Base-by-base conservation (phyloP, 2,329 filamentous ascomycete genomes). In the Aspergillus persii region DNA sequence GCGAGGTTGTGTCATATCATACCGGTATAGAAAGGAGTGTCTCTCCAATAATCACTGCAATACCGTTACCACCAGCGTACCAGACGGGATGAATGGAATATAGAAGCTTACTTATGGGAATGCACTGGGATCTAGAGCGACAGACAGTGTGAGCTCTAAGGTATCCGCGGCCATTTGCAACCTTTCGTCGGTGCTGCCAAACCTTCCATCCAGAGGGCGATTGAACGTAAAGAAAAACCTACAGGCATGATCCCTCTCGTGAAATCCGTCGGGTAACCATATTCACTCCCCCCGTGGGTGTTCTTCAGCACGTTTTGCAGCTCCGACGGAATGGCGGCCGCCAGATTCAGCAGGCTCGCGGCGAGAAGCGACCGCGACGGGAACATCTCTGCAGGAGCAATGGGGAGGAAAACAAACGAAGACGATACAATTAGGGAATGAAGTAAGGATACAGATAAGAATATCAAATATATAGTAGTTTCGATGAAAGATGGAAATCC, bases 181-280 rank as follows among this genome's bases (percentile, higher is more conserved):
- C 26, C 44, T 26, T 47, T 8, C 26, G 26, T 3, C 27, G 18
- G 18, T 27, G 18, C 18, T 23, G 44, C 8, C 18, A 26, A 27
- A 47, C 44, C 41, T 26, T 8, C 23, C 41, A 46, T 12, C 3
- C n/a, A 8, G 33, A 12, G 33, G 33, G 9, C 2, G 15, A 36
- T 36, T 12, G 5, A 46, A 46, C 41, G 15, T 23, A 12, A 4
- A 52, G 31, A 41, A 15, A 23, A 29, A 75, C 77, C 67, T 66
- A 84, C 81, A 46, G 85, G 85, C 31, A 86, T 67, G 61, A 88
- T 85, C 1, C 80, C 84, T 60, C 84, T 79, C 1, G 85, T 87
- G 23, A 88, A 76, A 66, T 85, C 83, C 0, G 85, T 88, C 0
- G 85, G 85, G 71, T 87, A 88, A 18, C 71, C 78, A 71, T 87